Base-by-base conservation (phyloP, 108 stramenopile genomes). In the Nitzschia sp. region DNA sequence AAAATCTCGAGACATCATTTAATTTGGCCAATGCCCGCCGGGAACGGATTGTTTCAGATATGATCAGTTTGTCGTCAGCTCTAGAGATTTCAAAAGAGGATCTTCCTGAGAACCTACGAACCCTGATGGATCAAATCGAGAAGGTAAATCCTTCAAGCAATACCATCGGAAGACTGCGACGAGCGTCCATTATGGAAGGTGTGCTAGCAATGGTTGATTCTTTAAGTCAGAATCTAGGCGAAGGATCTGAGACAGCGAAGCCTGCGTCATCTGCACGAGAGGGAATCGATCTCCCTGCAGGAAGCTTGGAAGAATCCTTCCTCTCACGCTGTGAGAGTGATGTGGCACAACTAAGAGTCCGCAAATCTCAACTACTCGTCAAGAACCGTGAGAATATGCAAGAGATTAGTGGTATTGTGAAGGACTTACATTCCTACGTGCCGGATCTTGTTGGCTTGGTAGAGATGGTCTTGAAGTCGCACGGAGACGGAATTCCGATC, bases 311-410 rank as follows among this genome's bases (percentile, higher is more conserved):
- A 13, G 55, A 44, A 3, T 36, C 30, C 2, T 80, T 87, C 52
- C 63, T 90, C 3, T 76, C 82, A 29, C 41, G 23, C 13, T 88
- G 87, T 46, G 85, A 91, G 54, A 46, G 70, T 21, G 84, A 87
- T 9, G 45, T 91, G 15, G 80, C 82, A 46, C 58, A 66, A 6
- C 60, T 93, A 57, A 53, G 87, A 63, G 57, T 85, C 8, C 53
- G 70, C 19, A 90, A 90, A 59, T 81, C 87, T n/a, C 64, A 84
- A 29, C 56, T 62, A 15, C 65, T 86, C 19, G 74, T 85, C 9
- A 59, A 53, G 9, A 81, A 83, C 58, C 58, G 71, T 25, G 76
- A 83, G 13, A 62, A 50, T 8, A 69, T 71, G 47, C 66, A 78
- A 4, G 28, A 63, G 30, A 62, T 79, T 28, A 53, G 53, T 0